A percentile compares a stretch with the other conserved stretches of the same genome.
These are phyloP conservation scores for Malus sieversii DNA, from an alignment of 306 rosid species.

Conservation along the genomic window DNA sequence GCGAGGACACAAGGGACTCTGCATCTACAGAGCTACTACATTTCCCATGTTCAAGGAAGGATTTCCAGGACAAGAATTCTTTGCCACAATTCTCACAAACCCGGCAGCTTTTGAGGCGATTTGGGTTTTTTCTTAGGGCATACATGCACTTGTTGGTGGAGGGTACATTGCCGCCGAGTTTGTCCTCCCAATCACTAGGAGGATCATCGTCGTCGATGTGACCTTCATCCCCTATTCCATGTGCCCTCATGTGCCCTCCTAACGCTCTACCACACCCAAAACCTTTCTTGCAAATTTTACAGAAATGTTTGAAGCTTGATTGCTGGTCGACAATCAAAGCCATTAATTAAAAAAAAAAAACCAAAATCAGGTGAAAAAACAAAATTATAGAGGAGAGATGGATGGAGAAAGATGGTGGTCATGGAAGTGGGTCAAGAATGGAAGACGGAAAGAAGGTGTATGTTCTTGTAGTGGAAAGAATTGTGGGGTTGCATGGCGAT, in stretches of 20 bases:
- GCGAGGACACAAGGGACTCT: conserved; percentile 53
- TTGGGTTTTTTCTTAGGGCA: conserved; percentile 77
- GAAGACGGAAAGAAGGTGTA: conserved; percentile 4
- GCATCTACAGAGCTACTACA: conserved; percentile 58
- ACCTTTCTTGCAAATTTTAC: conserved; percentile 89
- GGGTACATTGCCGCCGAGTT: conserved; percentile 29
- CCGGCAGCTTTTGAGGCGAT: conserved; percentile 65
- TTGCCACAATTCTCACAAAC: conserved; percentile 80
- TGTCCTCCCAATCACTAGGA: conserved; percentile 71
- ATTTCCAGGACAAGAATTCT: conserved; percentile 75
- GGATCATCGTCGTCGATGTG: conserved; percentile 61
- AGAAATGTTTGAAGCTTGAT: conserved; percentile 70
- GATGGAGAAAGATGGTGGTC: background rate
- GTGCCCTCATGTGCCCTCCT: conserved; percentile 99
- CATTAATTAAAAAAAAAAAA: conserved; percentile 24
- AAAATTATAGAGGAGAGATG: background rate
- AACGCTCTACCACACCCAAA: conserved; percentile 88
- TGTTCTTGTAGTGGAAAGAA: conserved; percentile 50
- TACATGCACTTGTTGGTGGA: conserved; percentile 69
- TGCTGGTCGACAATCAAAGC: conserved; percentile 59
- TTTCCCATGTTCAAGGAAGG: conserved; percentile 86
- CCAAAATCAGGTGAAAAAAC: background rate
- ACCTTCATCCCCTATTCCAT: conserved; percentile 69
- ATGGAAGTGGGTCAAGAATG: conserved; percentile 12
- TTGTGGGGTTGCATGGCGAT: conserved; percentile 39